These are phyloP conservation scores for Cavenderia fasciculata DNA, from an alignment of 78 protist genomes.

Conservation along the genomic window DNA sequence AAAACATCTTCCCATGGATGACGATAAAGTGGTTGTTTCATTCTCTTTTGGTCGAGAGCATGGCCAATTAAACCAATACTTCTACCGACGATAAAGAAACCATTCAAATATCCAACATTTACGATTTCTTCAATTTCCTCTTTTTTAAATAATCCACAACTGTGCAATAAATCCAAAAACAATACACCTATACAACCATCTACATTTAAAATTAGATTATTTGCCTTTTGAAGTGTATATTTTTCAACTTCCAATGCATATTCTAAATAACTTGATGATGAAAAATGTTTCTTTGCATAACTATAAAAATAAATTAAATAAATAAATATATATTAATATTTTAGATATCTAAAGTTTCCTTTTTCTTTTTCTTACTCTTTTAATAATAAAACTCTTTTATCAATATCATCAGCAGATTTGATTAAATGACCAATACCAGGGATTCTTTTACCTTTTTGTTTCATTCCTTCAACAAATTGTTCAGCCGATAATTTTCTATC, in stretches of 20 bases:
- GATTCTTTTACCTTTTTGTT: conserved; percentile 84
- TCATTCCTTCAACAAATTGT: conserved; percentile 91
- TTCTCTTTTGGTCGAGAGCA: conserved; percentile 94
- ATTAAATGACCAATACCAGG: conserved; percentile 97
- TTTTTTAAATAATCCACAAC: conserved; percentile 88
- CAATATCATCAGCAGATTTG: conserved; percentile 92
- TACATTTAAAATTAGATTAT: conserved; percentile 96
- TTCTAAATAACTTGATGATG: conserved; percentile 42
- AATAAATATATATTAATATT: background rate
- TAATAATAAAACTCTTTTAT: conserved; percentile 92
- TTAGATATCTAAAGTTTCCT: background rate
- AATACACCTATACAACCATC: conserved; percentile 94
- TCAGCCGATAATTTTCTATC: conserved; percentile 86
- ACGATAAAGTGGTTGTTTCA: conserved; percentile 94
- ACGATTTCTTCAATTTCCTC: conserved; percentile 91
- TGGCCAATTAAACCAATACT: conserved; percentile 96
- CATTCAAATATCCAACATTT: conserved; percentile 89
- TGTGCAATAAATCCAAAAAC: conserved; percentile 92
- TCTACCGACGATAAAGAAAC: conserved; percentile 95
- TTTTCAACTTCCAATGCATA: conserved; percentile 91
- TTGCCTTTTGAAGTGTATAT: conserved; percentile 90
- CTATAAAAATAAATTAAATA: background rate
- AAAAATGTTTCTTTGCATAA: conserved; percentile 45
- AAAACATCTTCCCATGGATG: conserved; percentile 95
- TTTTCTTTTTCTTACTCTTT: conserved; percentile 76